These are phyloP conservation scores for Fusarium solani-melongenae DNA, from an alignment of 2,329 filamentous ascomycete species.

Conservation along the genomic window DNA sequence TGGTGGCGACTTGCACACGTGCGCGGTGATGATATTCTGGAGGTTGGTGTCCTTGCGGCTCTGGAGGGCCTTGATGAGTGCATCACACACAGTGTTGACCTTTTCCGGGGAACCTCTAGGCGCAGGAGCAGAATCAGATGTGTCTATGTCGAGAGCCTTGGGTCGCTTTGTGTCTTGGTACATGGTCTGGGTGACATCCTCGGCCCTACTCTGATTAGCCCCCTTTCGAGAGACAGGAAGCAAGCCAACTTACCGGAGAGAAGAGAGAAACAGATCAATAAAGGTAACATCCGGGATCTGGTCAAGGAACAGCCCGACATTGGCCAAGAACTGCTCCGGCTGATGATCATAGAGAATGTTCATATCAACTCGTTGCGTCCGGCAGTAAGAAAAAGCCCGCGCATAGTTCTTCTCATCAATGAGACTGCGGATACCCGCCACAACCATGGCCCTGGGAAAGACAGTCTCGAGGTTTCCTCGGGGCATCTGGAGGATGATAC, in stretches of 20 bases:
- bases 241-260: conserved; percentile 70
- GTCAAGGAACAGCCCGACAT: conserved; percentile 80
- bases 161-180: conserved; percentile 83
- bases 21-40: conserved; percentile 93
- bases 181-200: conserved; percentile 93
- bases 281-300: conserved; percentile 85
- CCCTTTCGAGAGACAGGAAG: background rate
- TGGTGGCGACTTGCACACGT: conserved; percentile 92
- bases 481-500: conserved; percentile 92
- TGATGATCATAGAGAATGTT: conserved; percentile 96
- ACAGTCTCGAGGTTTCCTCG: conserved; percentile 96
- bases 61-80: conserved; percentile 77
- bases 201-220: conserved; percentile 68
- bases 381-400: conserved; percentile 86
- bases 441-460: conserved; percentile 89
- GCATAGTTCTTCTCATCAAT: conserved; percentile 86
- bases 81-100: conserved; percentile 89
- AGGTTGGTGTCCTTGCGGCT: conserved; percentile 72
- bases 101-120: conserved; percentile 60
- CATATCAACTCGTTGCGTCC: conserved; percentile 95
- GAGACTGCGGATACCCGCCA: conserved; percentile 86
- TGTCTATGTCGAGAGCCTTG: conserved; percentile 25
- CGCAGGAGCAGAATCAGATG: conserved; percentile 20
- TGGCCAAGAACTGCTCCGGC: conserved; percentile 85
- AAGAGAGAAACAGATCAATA: conserved; percentile 91